These are phyloP conservation scores for Aspergillus coremiiformis DNA, from an alignment of 495 filamentous ascomycete species.

Conservation along the genomic window DNA sequence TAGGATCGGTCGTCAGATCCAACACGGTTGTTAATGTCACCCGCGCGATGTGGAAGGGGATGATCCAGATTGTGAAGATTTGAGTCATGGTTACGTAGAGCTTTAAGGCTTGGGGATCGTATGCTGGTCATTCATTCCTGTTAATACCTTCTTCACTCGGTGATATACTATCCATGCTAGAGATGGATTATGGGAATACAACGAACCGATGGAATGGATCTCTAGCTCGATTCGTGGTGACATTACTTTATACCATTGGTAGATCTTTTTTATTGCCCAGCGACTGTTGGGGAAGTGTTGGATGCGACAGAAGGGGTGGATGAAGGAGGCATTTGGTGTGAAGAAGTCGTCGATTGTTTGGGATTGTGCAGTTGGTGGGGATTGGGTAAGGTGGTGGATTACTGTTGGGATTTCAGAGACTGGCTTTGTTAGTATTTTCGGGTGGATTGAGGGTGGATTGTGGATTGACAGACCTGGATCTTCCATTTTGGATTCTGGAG, in stretches of 20 bases:
- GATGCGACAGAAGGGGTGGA: slow-evolving; percentile 75
- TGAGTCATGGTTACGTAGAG: slow-evolving; percentile 67
- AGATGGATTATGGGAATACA: not conserved
- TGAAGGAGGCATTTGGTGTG: slow-evolving; percentile 59
- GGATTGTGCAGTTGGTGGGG: slow-evolving; percentile 53
- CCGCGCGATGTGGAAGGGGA: slow-evolving; percentile 62
- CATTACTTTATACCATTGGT: slow-evolving; percentile 82
- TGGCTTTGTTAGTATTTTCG: slow-evolving; percentile 17
- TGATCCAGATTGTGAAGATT: slow-evolving; percentile 66
- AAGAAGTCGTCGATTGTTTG: slow-evolving; percentile 62
- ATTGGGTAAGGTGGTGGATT: slow-evolving; percentile 60
- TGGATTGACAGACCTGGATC: slow-evolving; percentile 28
- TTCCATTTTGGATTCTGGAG: slow-evolving; percentile 23
- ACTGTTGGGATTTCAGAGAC: slow-evolving; percentile 51
- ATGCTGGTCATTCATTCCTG: too few relatives aligned
- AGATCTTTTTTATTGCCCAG: slow-evolving; percentile 58
- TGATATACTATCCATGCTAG: too few relatives aligned
- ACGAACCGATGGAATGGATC: slow-evolving; percentile 58
- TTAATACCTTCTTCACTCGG: too few relatives aligned
- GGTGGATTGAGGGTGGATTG: not conserved
- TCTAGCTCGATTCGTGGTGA: slow-evolving; percentile 64
- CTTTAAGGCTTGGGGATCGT: slow-evolving; percentile 53
- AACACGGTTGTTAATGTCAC: slow-evolving; percentile 71
- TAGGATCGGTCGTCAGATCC: slow-evolving; percentile 37
- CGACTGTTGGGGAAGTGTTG: slow-evolving; percentile 51